Percentiles rank a stretch among this genome's conserved stretches.
phyloP scores from a whole-genome alignment of 768 basidiomycete species.

The Termitomyces sp. region DNA sequence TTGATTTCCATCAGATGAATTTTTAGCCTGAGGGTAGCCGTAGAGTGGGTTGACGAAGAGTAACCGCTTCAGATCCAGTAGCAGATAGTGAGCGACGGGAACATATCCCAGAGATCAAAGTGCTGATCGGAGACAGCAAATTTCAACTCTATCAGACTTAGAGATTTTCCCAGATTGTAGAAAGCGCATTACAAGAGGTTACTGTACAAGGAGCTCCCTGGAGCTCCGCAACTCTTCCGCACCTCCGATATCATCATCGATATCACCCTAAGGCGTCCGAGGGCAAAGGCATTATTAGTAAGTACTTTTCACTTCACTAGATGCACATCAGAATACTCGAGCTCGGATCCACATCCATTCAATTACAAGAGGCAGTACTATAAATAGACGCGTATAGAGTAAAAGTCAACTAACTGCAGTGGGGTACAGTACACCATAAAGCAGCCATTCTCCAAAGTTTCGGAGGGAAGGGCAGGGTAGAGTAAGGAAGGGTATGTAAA shows the following conservation, averaged over 20 bases:
- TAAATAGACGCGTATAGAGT: neutral
- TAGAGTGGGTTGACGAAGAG: too few species aligned
- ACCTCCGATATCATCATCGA: neutral
- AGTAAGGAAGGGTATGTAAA: neutral
- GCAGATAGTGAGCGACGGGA: too few species aligned
- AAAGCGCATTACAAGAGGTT: neutral
- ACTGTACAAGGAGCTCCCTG: too few species aligned
- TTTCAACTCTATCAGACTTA: too few species aligned
- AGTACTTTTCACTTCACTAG: neutral
- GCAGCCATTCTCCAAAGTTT: constrained; percentile 3
- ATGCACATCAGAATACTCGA: neutral
- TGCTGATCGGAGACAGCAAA: too few species aligned
- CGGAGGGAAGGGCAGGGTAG: neutral
- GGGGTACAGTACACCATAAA: constrained; percentile 1
- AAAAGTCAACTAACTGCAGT: neutral
- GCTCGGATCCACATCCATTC: neutral
- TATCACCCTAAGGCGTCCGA: neutral
- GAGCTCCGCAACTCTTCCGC: neutral
- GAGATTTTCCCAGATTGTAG: neutral
- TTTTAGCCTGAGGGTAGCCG: too few species aligned
- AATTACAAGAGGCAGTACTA: neutral
- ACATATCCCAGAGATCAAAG: too few species aligned
- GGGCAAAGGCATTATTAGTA: neutral
- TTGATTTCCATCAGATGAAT: too few species aligned
- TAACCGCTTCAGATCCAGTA: too few species aligned